These are phyloP conservation scores for Mycena vitilis DNA, from an alignment of 768 basidiomycete species.

Conservation along the genomic window DNA sequence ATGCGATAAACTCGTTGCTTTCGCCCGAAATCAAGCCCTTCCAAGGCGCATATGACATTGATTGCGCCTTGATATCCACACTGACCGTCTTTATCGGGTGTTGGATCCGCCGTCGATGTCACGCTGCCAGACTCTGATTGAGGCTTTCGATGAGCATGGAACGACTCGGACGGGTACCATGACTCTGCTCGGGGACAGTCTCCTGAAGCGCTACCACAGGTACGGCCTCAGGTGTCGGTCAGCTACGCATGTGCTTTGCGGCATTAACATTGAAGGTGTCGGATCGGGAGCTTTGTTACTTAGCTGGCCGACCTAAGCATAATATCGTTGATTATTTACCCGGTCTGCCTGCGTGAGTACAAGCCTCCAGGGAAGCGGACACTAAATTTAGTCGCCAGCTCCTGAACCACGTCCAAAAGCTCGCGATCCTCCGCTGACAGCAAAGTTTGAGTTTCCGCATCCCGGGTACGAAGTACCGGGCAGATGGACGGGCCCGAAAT, in stretches of 20 bases:
- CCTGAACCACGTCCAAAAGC: slow-evolving; percentile 2
- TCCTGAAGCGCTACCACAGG: slow-evolving; percentile 67
- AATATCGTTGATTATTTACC: too few species aligned
- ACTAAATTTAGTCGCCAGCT: not conserved
- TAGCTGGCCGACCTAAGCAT: too few species aligned
- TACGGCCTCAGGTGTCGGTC: slow-evolving; percentile 11
- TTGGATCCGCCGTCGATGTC: slow-evolving; percentile 57
- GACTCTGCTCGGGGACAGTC: slow-evolving; percentile 61
- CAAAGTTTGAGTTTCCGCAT: not conserved
- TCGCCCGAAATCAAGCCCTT: slow-evolving; percentile 66
- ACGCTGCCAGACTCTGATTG: slow-evolving; percentile 72
- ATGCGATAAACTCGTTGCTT: slow-evolving; percentile 69
- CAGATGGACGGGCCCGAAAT: slow-evolving; percentile 28
- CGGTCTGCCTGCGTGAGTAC: too few species aligned
- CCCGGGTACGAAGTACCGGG: not conserved
- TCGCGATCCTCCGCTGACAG: slow-evolving; percentile 6
- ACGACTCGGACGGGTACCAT: too few species aligned
- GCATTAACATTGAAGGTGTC: too few species aligned
- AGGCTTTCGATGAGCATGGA: slow-evolving; percentile 59
- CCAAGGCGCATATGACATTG: slow-evolving; percentile 66
- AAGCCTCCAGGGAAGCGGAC: not conserved
- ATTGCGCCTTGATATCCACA: slow-evolving; percentile 58
- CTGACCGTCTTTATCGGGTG: slow-evolving; percentile 64
- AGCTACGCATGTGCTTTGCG: slow-evolving; percentile 22
- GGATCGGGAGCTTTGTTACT: too few species aligned